Evolutionary conservation across 2,329 filamentous ascomycete species (phyloP).

Genomic region (Neofusicoccum sp.): DNA sequence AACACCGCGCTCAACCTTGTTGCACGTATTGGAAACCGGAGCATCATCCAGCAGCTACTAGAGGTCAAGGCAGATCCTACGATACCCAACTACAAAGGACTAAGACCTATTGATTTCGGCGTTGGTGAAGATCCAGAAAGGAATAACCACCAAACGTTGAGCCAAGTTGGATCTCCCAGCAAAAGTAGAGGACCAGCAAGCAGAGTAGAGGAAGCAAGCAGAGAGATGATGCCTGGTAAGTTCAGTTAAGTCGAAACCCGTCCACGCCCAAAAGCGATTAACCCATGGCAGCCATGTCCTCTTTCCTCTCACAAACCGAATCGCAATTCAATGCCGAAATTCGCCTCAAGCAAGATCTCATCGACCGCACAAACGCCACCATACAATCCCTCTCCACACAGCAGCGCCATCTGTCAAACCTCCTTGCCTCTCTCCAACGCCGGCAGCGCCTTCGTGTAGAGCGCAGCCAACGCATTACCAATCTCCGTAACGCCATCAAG

Average conservation of each 20-base stretch:
- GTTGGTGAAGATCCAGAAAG: conserved; percentile 70
- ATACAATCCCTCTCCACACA: conserved; percentile 80
- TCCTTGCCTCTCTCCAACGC: conserved; percentile 70
- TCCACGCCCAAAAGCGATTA: conserved; percentile 10
- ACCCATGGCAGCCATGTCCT: conserved; percentile 68
- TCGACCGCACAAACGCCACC: conserved; percentile 79
- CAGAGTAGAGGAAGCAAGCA: conserved; percentile 70
- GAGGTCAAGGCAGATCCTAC: conserved; percentile 94
- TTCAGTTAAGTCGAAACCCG: conserved; percentile 13
- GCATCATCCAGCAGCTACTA: conserved; percentile 93
- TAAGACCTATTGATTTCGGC: conserved; percentile 91
- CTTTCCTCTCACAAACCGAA: conserved; percentile 77
- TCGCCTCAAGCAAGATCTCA: conserved; percentile 77
- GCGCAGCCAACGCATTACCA: conserved; percentile 71
- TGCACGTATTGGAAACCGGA: conserved; percentile 87
- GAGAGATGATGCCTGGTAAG: conserved; percentile 79
- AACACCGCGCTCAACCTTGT: conserved; percentile 96
- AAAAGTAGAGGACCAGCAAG: conserved; percentile 43
- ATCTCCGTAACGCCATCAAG: conserved; percentile 73
- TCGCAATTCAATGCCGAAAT: conserved; percentile 79
- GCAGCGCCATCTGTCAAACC: conserved; percentile 75
- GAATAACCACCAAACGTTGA: conserved; percentile 42
- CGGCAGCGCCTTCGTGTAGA: conserved; percentile 66
- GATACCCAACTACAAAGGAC: conserved; percentile 85
- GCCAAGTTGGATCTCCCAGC: conserved; percentile 35